Base-by-base conservation (phyloP, 129 eudicot genomes). In the Ambrosia artemisiifolia region DNA sequence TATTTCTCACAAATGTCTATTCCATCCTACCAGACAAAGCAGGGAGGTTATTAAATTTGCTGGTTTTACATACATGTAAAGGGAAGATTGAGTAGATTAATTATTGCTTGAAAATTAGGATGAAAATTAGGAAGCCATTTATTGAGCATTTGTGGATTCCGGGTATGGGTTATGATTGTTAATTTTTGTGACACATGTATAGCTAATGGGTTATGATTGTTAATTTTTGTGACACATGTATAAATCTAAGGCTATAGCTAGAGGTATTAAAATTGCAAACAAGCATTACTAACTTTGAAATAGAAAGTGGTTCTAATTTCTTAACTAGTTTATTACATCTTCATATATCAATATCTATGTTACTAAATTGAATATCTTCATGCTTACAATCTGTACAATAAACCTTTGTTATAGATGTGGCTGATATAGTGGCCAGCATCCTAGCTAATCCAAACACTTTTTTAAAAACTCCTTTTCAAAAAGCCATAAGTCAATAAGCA, bases 301-400 rank as follows among this genome's bases (percentile, higher is more conserved):
- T 50, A 54, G 64, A 20, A 35, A 50, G 74, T 51, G 63, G 63
- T 34, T 53, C 46, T 70, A 18, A 56, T 24, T 43, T n/a, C n/a
- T n/a, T n/a, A n/a, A n/a, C n/a, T 24, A 57, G 67, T 56, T 30
- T 48, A n/a, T 30, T 48, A n/a, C 73, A 69, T 69, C 43, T 67
- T 24, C 42, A 35, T 24, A 20, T 20, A 44, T 13, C 40, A 46
- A 19, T 49, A 49, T 32, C 13, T 49, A 68, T 32, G 3, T 30
- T 49, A 48, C n/a, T n/a, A 30, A 0, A 30, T 14, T 50, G 32
- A 9, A 62, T 16, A 36, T 11, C 34, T 47, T 62, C 63, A 59
- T 60, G 60, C 59, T 48, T 48, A 48, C 12, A 48, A 10, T 14
- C 17, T 13, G 17, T 48, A 48, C 18, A 13, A 2, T 12, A 13